These are phyloP conservation scores for Talaromyces borbonicus DNA, from an alignment of 495 filamentous ascomycete genomes.

Conservation along the genomic window DNA sequence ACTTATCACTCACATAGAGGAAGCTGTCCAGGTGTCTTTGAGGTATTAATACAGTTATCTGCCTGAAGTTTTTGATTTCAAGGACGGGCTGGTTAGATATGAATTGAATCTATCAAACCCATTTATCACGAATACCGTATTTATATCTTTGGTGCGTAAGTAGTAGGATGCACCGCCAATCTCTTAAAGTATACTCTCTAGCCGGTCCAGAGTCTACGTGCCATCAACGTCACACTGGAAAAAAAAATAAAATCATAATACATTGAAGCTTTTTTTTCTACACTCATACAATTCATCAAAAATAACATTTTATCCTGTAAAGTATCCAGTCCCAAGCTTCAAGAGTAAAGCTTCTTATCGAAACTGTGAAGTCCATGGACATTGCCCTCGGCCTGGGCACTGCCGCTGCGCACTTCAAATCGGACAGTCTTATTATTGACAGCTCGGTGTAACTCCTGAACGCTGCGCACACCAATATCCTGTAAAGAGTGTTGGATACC, in stretches of 20 bases:
- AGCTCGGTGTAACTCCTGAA: conserved; percentile 62
- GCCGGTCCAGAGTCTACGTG: too few species aligned
- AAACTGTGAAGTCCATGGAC: conserved; percentile 95
- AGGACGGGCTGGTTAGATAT: too few species aligned
- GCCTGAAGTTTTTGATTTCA: too few species aligned
- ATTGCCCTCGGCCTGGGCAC: conserved; percentile 89
- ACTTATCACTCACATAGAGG: not conserved
- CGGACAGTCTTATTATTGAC: conserved; percentile 70
- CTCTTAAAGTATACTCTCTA: too few species aligned
- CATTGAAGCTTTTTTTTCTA: not conserved
- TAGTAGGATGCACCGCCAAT: too few species aligned
- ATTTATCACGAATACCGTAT: too few species aligned
- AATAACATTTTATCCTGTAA: too few species aligned
- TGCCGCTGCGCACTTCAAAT: conserved; percentile 89
- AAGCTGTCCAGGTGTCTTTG: too few species aligned
- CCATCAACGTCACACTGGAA: too few species aligned
- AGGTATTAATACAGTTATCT: too few species aligned
- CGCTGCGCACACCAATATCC: conserved; percentile 79
- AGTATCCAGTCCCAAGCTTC: conserved; percentile 19
- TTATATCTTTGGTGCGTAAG: too few species aligned
- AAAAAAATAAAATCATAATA: conserved; percentile 7
- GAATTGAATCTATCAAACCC: too few species aligned
- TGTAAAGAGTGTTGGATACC: conserved; percentile 96
- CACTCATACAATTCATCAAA: conserved; percentile 5
- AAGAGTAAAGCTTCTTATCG: conserved; percentile 98